phyloP scores from a whole-genome alignment of 176 grass and related monocot genomes.

The Tuctoria greenei region DNA sequence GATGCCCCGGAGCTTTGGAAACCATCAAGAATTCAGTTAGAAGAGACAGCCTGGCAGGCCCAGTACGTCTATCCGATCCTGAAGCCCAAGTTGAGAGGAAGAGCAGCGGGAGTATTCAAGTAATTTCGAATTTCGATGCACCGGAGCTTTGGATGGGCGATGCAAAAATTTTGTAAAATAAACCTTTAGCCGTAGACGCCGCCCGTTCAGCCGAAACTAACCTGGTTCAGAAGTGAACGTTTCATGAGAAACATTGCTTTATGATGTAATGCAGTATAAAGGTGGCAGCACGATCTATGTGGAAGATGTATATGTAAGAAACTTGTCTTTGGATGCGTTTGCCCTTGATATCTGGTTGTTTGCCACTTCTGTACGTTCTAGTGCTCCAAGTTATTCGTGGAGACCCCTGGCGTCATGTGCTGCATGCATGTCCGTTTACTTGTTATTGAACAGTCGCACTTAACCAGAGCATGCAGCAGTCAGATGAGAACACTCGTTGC shows the following conservation, averaged over 20 bases:
- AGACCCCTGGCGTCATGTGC: neutral
- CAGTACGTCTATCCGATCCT: too few species aligned
- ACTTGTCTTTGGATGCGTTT: slow-evolving; percentile 6
- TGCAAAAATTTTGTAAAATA: slow-evolving; percentile 23
- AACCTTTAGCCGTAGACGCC: neutral
- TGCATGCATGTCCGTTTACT: neutral
- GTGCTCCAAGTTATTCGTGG: too few species aligned
- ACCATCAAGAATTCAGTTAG: too few species aligned
- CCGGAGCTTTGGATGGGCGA: neutral
- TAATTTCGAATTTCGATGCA: too few species aligned
- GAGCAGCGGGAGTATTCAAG: too few species aligned
- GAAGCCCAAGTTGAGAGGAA: too few species aligned
- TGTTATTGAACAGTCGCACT: neutral
- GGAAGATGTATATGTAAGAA: neutral
- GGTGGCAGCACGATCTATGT: neutral
- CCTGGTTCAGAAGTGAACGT: neutral
- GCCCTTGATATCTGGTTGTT: neutral
- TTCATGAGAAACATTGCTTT: neutral
- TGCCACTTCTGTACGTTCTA: neutral
- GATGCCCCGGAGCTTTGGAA: too few species aligned
- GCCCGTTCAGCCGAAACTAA: neutral
- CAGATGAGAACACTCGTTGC: neutral
- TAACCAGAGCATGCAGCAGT: neutral
- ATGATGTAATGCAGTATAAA: neutral
- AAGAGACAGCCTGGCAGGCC: too few species aligned